Evolutionary conservation across 228 moss, liverwort and hornwort species (phyloP), one percentile per base, ranked within the genome.

Genomic region (Sphagnum fallax): DNA sequence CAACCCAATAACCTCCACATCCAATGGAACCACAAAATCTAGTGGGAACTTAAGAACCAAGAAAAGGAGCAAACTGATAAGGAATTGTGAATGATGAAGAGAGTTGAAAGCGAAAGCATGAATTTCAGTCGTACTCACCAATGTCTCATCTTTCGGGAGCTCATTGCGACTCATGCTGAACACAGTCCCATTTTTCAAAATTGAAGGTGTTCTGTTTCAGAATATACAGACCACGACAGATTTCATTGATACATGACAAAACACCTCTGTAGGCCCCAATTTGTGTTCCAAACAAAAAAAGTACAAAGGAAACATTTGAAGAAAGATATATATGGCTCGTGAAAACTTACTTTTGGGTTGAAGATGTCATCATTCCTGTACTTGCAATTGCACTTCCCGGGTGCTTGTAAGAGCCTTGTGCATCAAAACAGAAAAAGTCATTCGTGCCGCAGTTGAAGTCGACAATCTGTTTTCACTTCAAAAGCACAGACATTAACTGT

Each of bases 361-460:
- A 85, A 81, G 64, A 96, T 78, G 65, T 96, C 95, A 68, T 81
- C 92, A 72, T 91, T 96, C 67, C 73, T 89, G 79, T 73, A 96
- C 10, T 72, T 71, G 80, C 16, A 92, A 8, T 74, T 77, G 8
- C 7, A 10, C 71, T 92, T 92, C 63, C 79, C 81, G 52, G 73
- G 16, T 71, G 61, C 52, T 69, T 47, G 70, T 52, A 51, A 92
- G 83, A 73, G 76, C 76, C 58, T 77, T 61, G 15, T 74, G 87
- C 11, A 96, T 57, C 63, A 92, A 63, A 47, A 73, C 64, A 63
- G 92, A 91, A 74, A 92, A 96, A 16, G 48, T 84, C 75, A 66
- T 92, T 96, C 5, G 87, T 79, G 70, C 95, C 95, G 76, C 95
- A 96, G 75, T 92, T 86, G 75, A 96, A 90, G 69, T 96, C 95